Conservation (phyloP, 352 stramenopile genomes). For the Saprolegnia parasitica region DNA sequence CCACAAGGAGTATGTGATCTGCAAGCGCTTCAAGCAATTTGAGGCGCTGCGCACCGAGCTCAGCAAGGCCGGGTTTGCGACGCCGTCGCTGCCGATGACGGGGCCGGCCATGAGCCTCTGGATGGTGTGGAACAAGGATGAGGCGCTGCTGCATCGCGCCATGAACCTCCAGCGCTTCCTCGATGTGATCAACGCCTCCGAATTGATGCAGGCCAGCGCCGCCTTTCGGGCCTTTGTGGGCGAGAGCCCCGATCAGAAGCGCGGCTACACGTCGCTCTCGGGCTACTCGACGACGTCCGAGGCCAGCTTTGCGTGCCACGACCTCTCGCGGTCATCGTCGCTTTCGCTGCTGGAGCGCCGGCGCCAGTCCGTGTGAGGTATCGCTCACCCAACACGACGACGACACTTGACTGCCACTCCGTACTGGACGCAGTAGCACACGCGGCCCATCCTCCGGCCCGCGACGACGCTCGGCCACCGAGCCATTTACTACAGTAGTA, state of each 20-base stretch:
- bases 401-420: too few relatives aligned
- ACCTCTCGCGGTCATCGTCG: slow-evolving; percentile 2
- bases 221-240: slow-evolving; percentile 21
- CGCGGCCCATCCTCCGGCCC: too few relatives aligned
- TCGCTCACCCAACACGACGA: too few relatives aligned
- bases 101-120: not conserved
- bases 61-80: not conserved
- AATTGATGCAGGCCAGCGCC: not conserved
- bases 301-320: not conserved
- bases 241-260: not conserved
- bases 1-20: slow-evolving; percentile 1
- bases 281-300: slow-evolving; percentile 1
- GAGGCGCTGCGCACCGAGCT: not conserved
- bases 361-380: not conserved
- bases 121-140: not conserved
- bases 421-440: too few relatives aligned
- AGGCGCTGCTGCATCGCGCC: not conserved
- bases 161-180: not conserved
- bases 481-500: too few relatives aligned
- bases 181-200: slow-evolving; percentile 8
- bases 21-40: slow-evolving; percentile 18
- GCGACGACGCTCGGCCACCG: too few relatives aligned
- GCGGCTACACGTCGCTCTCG: slow-evolving; percentile 19
- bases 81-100: slow-evolving; percentile 2
- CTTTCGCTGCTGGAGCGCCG: not conserved